Evolutionary conservation across 2,329 filamentous ascomycete species (phyloP).

Genomic region (Diplodia seriata): DNA sequence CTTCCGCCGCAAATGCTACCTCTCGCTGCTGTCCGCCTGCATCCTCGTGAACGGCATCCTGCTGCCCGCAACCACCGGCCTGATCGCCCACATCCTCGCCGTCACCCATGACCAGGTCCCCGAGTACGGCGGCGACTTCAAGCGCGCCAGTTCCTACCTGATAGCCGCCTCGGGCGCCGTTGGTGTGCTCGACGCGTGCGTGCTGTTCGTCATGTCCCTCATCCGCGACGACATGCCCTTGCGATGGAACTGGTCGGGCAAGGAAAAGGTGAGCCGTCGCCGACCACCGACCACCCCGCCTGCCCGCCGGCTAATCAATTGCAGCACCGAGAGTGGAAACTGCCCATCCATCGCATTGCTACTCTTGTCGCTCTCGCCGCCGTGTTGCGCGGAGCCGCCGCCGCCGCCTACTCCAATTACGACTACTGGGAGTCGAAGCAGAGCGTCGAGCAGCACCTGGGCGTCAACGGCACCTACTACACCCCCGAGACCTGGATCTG

Average conservation of each 20-base stretch:
- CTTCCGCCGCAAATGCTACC: constrained; percentile 16
- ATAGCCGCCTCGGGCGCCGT: constrained; percentile 2
- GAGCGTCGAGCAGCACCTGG: constrained; percentile 8
- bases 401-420: constrained; percentile 10
- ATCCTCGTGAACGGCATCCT: constrained; percentile 19
- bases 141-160: constrained; percentile 14
- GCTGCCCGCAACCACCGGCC: constrained; percentile 21
- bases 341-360: constrained; percentile 19
- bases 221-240: constrained; percentile 1
- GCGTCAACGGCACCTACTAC: constrained; percentile 3
- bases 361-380: constrained; percentile 1
- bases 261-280: constrained; percentile 17
- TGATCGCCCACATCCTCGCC: constrained; percentile 21
- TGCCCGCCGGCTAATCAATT: too few relatives aligned
- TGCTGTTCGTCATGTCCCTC: constrained; percentile 10
- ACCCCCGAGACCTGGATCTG: constrained; percentile 22
- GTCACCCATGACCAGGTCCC: constrained; percentile 20
- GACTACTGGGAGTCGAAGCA: constrained; percentile 20
- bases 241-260: constrained; percentile 22
- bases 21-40: constrained; percentile 1
- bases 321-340: constrained; percentile 2
- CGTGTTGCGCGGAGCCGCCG: constrained; percentile 15
- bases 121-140: constrained; percentile 9
- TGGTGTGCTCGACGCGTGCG: constrained; percentile 8
- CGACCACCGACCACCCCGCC: background rate